Evolutionary conservation across 2,329 filamentous ascomycete species (phyloP).

Genomic region (Pseudocercospora vitis): DNA sequence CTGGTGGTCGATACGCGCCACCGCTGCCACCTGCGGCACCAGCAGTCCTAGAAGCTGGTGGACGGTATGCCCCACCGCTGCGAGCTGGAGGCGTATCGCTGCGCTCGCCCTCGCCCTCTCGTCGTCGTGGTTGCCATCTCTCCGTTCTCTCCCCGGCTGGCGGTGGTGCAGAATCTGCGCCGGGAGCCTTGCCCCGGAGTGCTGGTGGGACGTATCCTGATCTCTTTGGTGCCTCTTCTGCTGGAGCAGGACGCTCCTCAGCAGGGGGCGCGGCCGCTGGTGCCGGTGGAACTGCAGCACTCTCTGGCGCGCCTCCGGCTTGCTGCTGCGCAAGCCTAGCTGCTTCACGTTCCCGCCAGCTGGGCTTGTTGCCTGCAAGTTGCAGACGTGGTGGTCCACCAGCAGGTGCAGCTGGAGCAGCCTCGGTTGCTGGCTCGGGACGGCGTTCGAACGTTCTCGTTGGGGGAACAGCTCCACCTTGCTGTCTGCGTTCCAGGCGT

Average conservation of each 20-base stretch:
- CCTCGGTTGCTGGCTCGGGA: conserved; percentile 40
- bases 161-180: conserved; percentile 32
- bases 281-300: conserved; percentile 39
- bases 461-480: conserved; percentile 38
- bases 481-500: conserved; percentile 62
- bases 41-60: conserved; percentile 27
- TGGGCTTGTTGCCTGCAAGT: conserved; percentile 58
- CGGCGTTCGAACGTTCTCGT: conserved; percentile 41
- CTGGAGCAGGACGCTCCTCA: conserved; percentile 43
- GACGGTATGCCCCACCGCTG: conserved; percentile 28
- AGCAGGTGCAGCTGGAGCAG: conserved; percentile 52
- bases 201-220: conserved; percentile 50
- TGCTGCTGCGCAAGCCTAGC: conserved; percentile 41
- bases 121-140: conserved; percentile 27
- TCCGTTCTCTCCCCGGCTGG: conserved; percentile 31
- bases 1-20: conserved; percentile 32
- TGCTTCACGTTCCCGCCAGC: conserved; percentile 73
- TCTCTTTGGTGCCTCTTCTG: conserved; percentile 38
- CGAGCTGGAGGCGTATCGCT: conserved; percentile 21
- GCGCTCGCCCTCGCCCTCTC: conserved; percentile 27
- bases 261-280: conserved; percentile 29
- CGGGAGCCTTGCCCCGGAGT: conserved; percentile 39
- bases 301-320: conserved; percentile 25
- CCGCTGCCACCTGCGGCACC: conserved; percentile 21
- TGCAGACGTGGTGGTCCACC: conserved; percentile 61